Evolutionary conservation across 1,139 yeast genomes (phyloP).

Genomic region (Pichia inconspicua): DNA sequence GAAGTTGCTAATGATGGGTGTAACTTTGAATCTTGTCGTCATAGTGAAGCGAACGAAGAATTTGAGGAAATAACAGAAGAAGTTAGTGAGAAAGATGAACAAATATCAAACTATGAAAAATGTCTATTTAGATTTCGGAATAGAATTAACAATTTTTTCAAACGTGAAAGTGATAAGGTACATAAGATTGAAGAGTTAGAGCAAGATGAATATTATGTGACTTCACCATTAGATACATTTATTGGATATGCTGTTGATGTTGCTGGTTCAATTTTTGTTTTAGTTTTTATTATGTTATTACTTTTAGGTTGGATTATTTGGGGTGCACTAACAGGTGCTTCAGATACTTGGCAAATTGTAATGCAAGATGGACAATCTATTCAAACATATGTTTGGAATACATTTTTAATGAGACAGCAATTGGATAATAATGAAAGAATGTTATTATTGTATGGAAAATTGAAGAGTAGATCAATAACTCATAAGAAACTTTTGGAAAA

Average conservation of each 20-base stretch:
- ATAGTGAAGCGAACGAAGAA: neutral
- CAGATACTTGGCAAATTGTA: slow-evolving; percentile 33
- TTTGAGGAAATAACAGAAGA: neutral
- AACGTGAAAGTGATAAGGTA: neutral
- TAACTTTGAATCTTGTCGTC: neutral
- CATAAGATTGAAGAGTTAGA: slow-evolving; percentile 5
- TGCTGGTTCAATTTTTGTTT: slow-evolving; percentile 28
- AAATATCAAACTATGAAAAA: neutral
- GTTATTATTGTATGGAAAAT: slow-evolving; percentile 22
- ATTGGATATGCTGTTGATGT: slow-evolving; percentile 13
- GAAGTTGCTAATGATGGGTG: slow-evolving; percentile 5
- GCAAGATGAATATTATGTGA: slow-evolving; percentile 9
- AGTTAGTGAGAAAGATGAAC: neutral
- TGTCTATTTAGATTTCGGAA: neutral
- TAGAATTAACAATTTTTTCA: slow-evolving; percentile 2
- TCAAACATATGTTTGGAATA: slow-evolving; percentile 34
- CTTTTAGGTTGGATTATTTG: slow-evolving; percentile 29
- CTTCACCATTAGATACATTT: slow-evolving; percentile 15
- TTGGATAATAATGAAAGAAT: slow-evolving; percentile 22
- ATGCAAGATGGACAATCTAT: slow-evolving; percentile 37
- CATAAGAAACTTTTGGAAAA: slow-evolving; percentile 19
- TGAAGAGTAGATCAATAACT: slow-evolving; percentile 28
- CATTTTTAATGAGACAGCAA: slow-evolving; percentile 35
- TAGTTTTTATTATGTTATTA: slow-evolving; percentile 23
- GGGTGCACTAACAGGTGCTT: slow-evolving; percentile 28